Conservation (phyloP, 2,329 filamentous ascomycete species). For the Chalaropsis thielavioides region DNA sequence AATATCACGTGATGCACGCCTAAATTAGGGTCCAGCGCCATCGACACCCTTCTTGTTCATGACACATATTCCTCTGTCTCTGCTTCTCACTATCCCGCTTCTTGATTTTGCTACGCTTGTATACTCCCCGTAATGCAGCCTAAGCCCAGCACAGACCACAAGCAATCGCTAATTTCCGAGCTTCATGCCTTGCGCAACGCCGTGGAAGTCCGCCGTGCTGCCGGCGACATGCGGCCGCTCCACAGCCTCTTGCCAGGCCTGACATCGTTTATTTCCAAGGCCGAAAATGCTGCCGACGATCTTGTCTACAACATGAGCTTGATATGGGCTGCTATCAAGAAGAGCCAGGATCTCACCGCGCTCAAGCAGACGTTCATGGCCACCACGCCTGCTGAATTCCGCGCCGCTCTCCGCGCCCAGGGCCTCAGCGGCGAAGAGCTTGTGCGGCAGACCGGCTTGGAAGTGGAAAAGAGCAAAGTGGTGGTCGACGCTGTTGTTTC, state of each 20-base stretch:
- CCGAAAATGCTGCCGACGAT: neutral
- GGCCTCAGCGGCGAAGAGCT: neutral
- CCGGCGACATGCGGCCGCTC: constrained; percentile 1
- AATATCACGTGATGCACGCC: no score
- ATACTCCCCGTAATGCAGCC: neutral
- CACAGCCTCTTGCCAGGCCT: neutral
- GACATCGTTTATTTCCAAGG: neutral
- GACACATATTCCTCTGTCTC: neutral
- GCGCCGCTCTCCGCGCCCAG: neutral
- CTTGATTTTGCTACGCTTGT: neutral
- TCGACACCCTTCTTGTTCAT: no score
- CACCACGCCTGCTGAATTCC: neutral
- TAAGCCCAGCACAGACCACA: neutral
- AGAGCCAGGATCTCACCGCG: neutral
- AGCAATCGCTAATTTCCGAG: neutral
- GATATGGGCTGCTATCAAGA: constrained; percentile 7
- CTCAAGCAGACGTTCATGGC: constrained; percentile 6
- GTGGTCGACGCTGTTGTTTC: neutral
- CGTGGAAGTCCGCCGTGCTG: neutral
- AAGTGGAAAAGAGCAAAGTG: neutral
- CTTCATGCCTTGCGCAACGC: constrained; percentile 1
- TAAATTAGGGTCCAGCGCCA: neutral
- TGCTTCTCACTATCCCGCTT: neutral
- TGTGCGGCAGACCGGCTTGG: neutral
- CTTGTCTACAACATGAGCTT: constrained; percentile 6